phyloP scores from a whole-genome alignment of 176 grass and related monocot species.

The Zizania latifolia region DNA sequence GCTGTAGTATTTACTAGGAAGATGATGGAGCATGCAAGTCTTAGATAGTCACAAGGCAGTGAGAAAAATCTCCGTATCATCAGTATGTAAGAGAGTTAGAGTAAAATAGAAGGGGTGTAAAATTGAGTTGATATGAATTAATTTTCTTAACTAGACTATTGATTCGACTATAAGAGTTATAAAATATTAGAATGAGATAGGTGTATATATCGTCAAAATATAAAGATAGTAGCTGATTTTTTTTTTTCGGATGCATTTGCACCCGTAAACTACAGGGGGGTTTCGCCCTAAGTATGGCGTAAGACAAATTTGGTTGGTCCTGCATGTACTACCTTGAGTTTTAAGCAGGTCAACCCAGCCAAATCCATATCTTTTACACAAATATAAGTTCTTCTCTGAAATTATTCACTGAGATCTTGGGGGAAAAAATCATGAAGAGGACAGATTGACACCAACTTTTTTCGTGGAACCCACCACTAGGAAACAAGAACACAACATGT shows the following conservation, averaged over 20 bases:
- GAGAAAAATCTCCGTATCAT: background rate
- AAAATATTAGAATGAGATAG: too few species aligned
- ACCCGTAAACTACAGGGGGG: too few species aligned
- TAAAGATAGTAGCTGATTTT: too few species aligned
- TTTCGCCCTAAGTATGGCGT: too few species aligned
- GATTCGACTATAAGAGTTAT: too few species aligned
- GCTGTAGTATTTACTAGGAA: background rate
- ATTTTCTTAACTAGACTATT: too few species aligned
- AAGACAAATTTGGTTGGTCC: slow-evolving; percentile 6
- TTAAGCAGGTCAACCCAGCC: background rate
- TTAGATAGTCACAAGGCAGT: background rate
- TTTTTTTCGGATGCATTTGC: too few species aligned
- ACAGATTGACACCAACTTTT: slow-evolving; percentile 3
- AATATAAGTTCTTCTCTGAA: background rate
- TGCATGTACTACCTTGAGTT: background rate
- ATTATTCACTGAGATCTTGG: background rate
- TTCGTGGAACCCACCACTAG: background rate
- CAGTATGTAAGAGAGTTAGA: too few species aligned
- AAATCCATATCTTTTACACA: background rate
- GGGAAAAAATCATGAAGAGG: background rate
- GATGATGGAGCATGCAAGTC: slow-evolving; percentile 5
- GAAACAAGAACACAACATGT: background rate
- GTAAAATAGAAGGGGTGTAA: too few species aligned
- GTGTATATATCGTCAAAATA: too few species aligned
- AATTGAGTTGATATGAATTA: too few species aligned